Evolutionary conservation across 2,329 filamentous ascomycete species (phyloP), one percentile per base, ranked within the genome.

Genomic region (Hypoxylon sp.): DNA sequence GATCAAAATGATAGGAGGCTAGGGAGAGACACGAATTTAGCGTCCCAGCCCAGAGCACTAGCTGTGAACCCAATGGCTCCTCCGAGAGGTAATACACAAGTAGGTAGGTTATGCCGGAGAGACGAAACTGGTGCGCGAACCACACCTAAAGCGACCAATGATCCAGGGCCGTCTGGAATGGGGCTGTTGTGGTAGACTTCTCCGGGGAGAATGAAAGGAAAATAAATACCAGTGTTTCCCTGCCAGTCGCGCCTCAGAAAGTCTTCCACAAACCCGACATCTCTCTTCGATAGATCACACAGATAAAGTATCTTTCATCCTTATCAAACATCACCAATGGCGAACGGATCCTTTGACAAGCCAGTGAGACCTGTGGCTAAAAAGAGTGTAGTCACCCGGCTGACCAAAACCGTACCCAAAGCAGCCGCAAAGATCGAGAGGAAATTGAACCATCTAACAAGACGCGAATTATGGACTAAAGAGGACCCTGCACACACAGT

Each of bases 381-480:
- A 21, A 61, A 48, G 32, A 58, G 50, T 42, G 13, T 23, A n/a
- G 32, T 45, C 19, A 40, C 40, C 31, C 53, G 53, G 12, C 13
- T 40, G 1, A 27, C 43, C 9, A 56, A 57, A 44, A 23, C 42
- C 21, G 51, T 60, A 29, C 12, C 51, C 7, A 48, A 49, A 9
- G 34, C 6, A 16, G 12, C 53, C 8, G 26, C 55, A 13, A 64
- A 55, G 35, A 37, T 63, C 8, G 27, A 50, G 4, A 51, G 55
- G 17, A 60, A 58, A 15, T 60, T 60, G 41, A 56, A 56, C 38
- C 55, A 60, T 8, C 12, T 64, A n/a, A 53, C 37, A 6, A 62
- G 48, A 34, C 55, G 59, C 17, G 56, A 62, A 13, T 48, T 63
- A 42, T 62, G 62, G 61, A 9, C 54, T 20, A 62, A 55, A 27